Evolutionary conservation across 83 land plant species (phyloP), one percentile per base, ranked within the genome.

Genomic region (Diphasiastrum complanatum): DNA sequence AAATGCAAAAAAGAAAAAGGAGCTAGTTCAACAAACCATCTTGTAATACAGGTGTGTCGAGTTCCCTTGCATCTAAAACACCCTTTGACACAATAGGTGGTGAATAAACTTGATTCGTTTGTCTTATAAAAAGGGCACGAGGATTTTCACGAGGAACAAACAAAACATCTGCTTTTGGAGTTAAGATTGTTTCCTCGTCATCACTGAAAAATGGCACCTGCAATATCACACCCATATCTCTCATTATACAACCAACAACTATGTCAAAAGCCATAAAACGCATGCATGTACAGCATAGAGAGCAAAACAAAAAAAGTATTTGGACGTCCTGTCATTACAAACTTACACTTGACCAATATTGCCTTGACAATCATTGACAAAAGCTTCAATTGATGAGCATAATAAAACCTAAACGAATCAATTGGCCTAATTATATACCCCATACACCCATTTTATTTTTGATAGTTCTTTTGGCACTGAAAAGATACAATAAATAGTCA

Each of bases 101-200:
- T 2, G 45, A 1, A n/a, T 60, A 61, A 22, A 70, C 28, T 28
- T 54, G 60, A 0, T 70, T 58, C 2, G 59, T 47, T 51, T 70
- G 74, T 0, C 66, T 58, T 16, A 75, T 75, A 47, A 75, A 75
- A 40, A 75, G 47, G 11, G 78, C 73, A 19, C 78, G 67, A 19
- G 78, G 78, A 35, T 75, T 75, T 41, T 75, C 78, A 16, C 78
- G 64, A 14, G 78, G 78, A 45, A 75, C 72, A 48, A 75, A 68
- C 57, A 65, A 38, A 11, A 71, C 78, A 56, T 75, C 78, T 47
- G 74, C 74, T 46, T 67, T 75, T 2, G 78, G 78, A 33, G 63
- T 75, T 1, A 52, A 18, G 3, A 67, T 51, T 6, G 68, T 47
- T 57, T 75, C 78, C 11, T 75, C 78, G 30, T 74, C 78, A 61